Conservation (phyloP, 2,329 filamentous ascomycete genomes). For the Bipolaris victoriae region DNA sequence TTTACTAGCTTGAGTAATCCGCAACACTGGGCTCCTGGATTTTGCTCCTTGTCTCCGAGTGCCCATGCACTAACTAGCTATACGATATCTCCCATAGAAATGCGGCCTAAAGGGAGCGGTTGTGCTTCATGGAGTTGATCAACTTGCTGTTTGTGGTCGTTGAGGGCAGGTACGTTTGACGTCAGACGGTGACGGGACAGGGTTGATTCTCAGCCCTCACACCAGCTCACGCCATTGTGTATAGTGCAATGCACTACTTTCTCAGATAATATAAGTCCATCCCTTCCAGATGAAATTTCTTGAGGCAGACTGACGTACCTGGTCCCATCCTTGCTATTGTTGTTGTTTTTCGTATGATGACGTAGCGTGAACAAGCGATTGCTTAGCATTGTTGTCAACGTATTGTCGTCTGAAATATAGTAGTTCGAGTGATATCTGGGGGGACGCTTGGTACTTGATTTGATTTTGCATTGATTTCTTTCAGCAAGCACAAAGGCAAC, state of each 20-base stretch:
- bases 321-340: background rate
- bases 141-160: too few species aligned
- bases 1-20: constrained; percentile 9
- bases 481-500: background rate
- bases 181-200: too few species aligned
- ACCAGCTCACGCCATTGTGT: background rate
- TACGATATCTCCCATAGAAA: too few species aligned
- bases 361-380: background rate
- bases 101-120: background rate
- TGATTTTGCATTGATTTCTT: background rate
- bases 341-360: background rate
- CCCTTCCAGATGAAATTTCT: too few species aligned
- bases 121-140: background rate
- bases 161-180: too few species aligned
- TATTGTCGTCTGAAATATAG: background rate
- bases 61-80: too few species aligned
- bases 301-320: background rate
- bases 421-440: too few species aligned
- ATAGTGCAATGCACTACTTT: too few species aligned
- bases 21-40: constrained; percentile 6
- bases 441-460: background rate
- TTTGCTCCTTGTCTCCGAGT: background rate
- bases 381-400: background rate
- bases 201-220: too few species aligned
- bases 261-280: too few species aligned